Percentiles rank a stretch among this genome's conserved stretches.
These are phyloP conservation scores for Hansenula lynferdii DNA, from an alignment of 1,139 yeast genomes.

Conservation along the genomic window DNA sequence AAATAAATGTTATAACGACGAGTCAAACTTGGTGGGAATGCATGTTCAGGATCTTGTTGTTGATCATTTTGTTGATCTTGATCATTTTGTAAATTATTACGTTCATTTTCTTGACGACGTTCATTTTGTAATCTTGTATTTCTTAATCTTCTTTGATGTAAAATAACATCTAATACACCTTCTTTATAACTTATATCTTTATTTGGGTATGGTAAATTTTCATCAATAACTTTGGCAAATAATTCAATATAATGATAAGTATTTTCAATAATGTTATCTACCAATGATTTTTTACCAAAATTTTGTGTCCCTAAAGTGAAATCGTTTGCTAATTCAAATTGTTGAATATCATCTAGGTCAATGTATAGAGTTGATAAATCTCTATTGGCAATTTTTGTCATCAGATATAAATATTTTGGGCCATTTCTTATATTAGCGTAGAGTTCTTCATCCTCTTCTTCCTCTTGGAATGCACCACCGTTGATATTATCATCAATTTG, in stretches of 20 bases:
- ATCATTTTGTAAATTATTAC: constrained; percentile 27
- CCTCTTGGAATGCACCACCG: not conserved
- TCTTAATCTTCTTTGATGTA: constrained; percentile 83
- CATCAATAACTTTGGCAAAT: constrained; percentile 71
- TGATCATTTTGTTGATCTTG: constrained; percentile 15
- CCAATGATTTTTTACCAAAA: constrained; percentile 32
- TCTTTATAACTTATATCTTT: constrained; percentile 74
- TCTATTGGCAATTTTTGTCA: constrained; percentile 83
- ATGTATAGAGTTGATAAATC: constrained; percentile 62
- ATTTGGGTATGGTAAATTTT: constrained; percentile 79
- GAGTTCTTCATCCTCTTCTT: constrained; percentile 16
- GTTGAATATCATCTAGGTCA: constrained; percentile 79
- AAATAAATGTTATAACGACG: constrained; percentile 86
- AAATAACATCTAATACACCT: constrained; percentile 88
- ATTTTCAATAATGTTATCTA: constrained; percentile 61
- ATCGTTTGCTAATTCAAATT: constrained; percentile 43
- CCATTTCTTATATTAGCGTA: constrained; percentile 34
- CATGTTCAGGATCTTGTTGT: constrained; percentile 30
- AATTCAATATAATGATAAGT: constrained; percentile 77
- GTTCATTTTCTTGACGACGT: constrained; percentile 44
- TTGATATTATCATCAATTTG: constrained; percentile 22
- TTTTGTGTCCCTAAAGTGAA: constrained; percentile 24
- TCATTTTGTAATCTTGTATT: constrained; percentile 73
- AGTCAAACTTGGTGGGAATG: constrained; percentile 82
- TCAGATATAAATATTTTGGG: constrained; percentile 70